Evolutionary conservation across 805 yeast genomes (phyloP), one percentile per base, ranked within the genome.

Genomic region (Ascoidea asiatica): DNA sequence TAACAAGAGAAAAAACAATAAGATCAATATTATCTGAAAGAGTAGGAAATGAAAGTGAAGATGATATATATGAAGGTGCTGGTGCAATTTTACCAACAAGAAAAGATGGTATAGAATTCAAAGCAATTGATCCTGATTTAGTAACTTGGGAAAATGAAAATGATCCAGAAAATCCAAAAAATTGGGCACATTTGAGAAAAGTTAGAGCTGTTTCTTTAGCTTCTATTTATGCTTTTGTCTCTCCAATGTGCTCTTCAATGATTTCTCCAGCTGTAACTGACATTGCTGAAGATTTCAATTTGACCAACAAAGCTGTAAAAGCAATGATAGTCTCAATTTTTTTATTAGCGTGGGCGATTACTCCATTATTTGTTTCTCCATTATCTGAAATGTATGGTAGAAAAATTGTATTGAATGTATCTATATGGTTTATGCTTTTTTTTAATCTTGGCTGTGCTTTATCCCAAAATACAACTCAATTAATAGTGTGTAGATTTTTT

Each of bases 261-360:
- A 59, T 73, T 17, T 72, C 84, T 0, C 84, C 85, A 0, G 83
- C 82, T 0, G 67, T 75, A 50, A 51, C 66, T 0, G 64, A 64
- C 5, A 76, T 80, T 37, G 56, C 75, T 4, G 58, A 48, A 5
- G 66, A 65, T 2, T 70, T 77, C 46, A 58, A 63, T 42, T 69
- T 73, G 38, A 57, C 65, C 3, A 59, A 64, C 38, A 44, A 63
- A 0, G 62, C 69, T 2, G 68, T 77, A 2, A 60, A 68, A 39
- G 65, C 79, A 0, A 60, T 79, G 49, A 72, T 75, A 22, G 79
- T 81, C 3, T 72, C 83, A 0, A 69, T 81, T 35, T 79, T 76
- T 65, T 70, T 81, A n/a, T 65, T 79, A 51, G 85, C 87, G 1
- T 69, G 84, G 69, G 86, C 85, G 0, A 48, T 75, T 19, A 81